Conservation (phyloP, 495 filamentous ascomycete species). For the Thermothielavioides terrestris region DNA sequence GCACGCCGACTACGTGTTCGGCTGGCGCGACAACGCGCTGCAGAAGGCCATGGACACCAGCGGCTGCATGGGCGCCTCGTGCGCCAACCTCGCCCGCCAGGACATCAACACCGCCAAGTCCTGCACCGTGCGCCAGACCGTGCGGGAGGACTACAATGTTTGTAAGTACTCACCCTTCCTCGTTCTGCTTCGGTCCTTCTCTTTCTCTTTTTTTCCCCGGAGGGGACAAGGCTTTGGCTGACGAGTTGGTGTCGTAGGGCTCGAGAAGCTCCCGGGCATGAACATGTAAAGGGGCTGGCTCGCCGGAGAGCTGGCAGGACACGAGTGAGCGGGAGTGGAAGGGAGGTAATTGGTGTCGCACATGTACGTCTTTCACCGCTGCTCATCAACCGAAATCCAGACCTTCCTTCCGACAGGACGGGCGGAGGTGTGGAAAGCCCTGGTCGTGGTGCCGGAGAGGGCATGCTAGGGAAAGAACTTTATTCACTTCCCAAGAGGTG, state of each 20-base stretch:
- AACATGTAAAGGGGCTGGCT: neutral
- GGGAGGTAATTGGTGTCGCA: neutral
- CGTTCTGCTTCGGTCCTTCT: neutral
- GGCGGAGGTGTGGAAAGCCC: neutral
- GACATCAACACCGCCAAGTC: slow-evolving; percentile 21
- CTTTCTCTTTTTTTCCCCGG: neutral
- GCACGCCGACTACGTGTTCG: slow-evolving; percentile 45
- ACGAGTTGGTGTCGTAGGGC: neutral
- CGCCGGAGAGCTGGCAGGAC: neutral
- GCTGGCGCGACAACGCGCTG: slow-evolving; percentile 40
- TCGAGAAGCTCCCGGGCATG: slow-evolving; percentile 5
- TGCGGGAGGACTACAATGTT: slow-evolving; percentile 35
- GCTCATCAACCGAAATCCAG: no score
- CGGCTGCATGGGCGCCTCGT: slow-evolving; percentile 35
- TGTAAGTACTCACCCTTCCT: slow-evolving; percentile 28
- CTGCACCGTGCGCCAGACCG: slow-evolving; percentile 33
- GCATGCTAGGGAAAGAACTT: no score
- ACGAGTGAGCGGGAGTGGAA: neutral
- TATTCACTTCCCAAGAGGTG: neutral
- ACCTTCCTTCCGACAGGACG: neutral
- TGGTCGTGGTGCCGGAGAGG: neutral
- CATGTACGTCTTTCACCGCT: no score
- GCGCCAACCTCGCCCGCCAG: slow-evolving; percentile 32
- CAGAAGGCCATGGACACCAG: slow-evolving; percentile 42
- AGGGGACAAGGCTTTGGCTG: no score